These are phyloP conservation scores for Citrus inodora DNA, from an alignment of 345 rosid genomes.

Conservation along the genomic window DNA sequence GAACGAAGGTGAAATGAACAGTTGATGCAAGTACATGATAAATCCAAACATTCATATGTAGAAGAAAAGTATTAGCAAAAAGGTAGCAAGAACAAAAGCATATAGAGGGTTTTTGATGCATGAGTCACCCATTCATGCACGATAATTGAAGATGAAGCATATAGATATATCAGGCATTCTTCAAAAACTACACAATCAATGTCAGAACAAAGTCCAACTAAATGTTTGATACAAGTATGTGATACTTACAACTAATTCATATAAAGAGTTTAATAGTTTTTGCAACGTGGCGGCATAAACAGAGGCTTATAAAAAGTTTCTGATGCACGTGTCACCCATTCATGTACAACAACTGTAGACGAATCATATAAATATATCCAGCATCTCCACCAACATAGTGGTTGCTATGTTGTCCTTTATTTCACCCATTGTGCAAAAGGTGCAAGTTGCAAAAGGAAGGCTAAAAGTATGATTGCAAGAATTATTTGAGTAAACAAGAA, in stretches of 20 bases:
- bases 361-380: neutral
- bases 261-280: neutral
- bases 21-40: neutral
- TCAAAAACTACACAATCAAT: constrained; percentile 25
- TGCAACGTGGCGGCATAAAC: neutral
- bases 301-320: neutral
- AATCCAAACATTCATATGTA: neutral
- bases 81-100: neutral
- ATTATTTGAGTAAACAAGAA: neutral
- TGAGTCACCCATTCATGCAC: neutral
- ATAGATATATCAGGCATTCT: constrained; percentile 20
- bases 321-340: neutral
- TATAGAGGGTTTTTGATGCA: neutral
- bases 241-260: neutral
- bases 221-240: neutral
- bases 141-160: neutral
- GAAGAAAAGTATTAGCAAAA: neutral
- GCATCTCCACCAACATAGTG: neutral
- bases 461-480: neutral
- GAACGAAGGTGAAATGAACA: neutral
- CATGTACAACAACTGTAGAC: neutral
- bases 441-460: neutral
- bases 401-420: neutral
- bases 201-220: constrained; percentile 15
- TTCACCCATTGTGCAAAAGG: neutral